Conservation (phyloP, 257 asterid genomes). For the Lycium barbarum region DNA sequence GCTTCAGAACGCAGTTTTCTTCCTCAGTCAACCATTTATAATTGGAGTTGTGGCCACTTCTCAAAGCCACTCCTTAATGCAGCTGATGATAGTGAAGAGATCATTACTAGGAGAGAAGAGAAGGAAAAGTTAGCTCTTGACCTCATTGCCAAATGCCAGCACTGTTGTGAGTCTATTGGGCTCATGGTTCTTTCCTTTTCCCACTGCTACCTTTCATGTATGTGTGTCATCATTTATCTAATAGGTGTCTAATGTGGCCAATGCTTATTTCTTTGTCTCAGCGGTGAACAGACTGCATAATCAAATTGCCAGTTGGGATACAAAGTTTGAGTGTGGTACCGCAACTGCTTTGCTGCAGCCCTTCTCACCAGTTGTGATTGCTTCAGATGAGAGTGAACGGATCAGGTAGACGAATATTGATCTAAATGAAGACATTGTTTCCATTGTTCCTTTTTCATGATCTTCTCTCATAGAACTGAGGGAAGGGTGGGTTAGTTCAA, state of each 20-base stretch:
- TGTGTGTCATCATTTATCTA: constrained; percentile 22
- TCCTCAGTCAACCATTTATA: constrained; percentile 88
- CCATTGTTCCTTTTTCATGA: neutral
- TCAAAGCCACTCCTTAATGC: constrained; percentile 95
- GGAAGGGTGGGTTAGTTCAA: constrained; percentile 18
- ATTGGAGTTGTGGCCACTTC: constrained; percentile 97
- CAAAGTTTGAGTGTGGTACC: constrained; percentile 86
- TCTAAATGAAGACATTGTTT: constrained; percentile 22
- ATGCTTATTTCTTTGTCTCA: constrained; percentile 43
- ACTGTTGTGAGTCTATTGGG: constrained; percentile 61
- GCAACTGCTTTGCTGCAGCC: constrained; percentile 79
- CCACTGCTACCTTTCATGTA: neutral
- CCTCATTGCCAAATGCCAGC: constrained; percentile 84
- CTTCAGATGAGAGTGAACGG: constrained; percentile 84
- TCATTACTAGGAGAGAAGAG: constrained; percentile 80
- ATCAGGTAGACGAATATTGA: constrained; percentile 62
- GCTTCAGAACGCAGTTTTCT: constrained; percentile 83
- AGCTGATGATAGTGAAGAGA: constrained; percentile 79
- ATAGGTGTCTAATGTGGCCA: neutral
- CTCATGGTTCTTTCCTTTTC: constrained; percentile 13
- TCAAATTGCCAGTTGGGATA: constrained; percentile 98
- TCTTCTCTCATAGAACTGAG: constrained; percentile 3
- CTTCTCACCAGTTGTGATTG: constrained; percentile 87
- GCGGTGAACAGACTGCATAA: constrained; percentile 78
- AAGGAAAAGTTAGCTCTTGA: constrained; percentile 83